These are phyloP conservation scores for Colletotrichum acutatum DNA, from an alignment of 2,329 filamentous ascomycete species.

Conservation along the genomic window DNA sequence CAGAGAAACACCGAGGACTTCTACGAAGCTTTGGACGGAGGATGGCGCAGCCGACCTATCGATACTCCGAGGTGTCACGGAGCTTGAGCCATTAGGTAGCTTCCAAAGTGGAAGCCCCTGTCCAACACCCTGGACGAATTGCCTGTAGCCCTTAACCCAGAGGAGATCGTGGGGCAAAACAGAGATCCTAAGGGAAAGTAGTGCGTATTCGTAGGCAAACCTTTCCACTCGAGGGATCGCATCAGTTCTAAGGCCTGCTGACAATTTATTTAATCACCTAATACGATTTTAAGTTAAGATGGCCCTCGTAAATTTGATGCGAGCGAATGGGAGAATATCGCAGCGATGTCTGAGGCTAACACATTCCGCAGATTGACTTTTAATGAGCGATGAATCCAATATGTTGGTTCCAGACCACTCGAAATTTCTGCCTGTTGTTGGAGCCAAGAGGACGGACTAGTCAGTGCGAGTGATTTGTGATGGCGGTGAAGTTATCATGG, in stretches of 20 bases:
- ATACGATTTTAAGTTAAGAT: neutral
- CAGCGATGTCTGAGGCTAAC: conserved; percentile 12
- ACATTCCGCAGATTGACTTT: conserved; percentile 13
- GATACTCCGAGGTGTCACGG: conserved; percentile 12
- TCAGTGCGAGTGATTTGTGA: conserved; percentile 1
- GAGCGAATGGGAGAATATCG: conserved; percentile 15
- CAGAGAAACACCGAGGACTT: neutral
- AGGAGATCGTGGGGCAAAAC: conserved; percentile 23
- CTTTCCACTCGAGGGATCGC: neutral
- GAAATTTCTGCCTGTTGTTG: neutral
- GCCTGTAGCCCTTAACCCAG: conserved; percentile 11
- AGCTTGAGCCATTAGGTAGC: conserved; percentile 26
- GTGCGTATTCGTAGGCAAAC: neutral
- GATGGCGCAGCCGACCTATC: conserved; percentile 5
- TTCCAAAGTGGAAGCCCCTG: conserved; percentile 21
- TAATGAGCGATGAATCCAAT: neutral
- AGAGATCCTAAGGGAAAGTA: conserved; percentile 25
- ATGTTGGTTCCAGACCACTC: neutral
- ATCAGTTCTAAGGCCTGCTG: conserved; percentile 1
- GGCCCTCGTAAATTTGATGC: conserved; percentile 1
- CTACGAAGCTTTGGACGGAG: conserved; percentile 15
- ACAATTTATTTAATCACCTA: neutral
- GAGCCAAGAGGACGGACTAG: conserved; percentile 6
- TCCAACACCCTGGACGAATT: conserved; percentile 1
- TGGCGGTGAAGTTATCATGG: neutral